These are phyloP conservation scores for Aquilaria malaccensis DNA, from an alignment of 345 rosid genomes.

Conservation along the genomic window DNA sequence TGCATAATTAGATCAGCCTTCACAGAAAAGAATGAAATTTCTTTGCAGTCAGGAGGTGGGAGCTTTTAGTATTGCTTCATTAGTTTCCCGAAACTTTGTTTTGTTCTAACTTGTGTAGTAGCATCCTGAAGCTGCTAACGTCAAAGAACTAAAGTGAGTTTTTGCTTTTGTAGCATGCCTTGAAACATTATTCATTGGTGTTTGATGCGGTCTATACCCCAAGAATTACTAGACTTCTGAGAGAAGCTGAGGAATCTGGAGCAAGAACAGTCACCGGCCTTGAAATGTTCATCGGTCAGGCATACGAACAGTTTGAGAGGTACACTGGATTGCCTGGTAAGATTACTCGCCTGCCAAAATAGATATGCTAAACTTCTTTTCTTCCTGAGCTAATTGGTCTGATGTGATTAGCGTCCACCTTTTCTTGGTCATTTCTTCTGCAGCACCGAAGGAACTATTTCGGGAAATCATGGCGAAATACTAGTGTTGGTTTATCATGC, in stretches of 20 bases:
- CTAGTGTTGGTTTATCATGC: background rate
- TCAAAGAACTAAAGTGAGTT: background rate
- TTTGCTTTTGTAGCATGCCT: slow-evolving; percentile 31
- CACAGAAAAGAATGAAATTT: too few relatives aligned
- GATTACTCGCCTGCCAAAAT: slow-evolving; percentile 1
- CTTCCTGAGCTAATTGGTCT: too few relatives aligned
- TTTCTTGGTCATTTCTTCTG: slow-evolving; percentile 5
- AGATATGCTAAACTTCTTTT: background rate
- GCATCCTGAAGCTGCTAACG: too few relatives aligned
- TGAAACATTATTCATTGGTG: slow-evolving; percentile 44
- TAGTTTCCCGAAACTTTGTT: background rate
- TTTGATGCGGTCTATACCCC: slow-evolving; percentile 61
- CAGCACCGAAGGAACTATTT: slow-evolving; percentile 47
- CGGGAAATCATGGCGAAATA: slow-evolving; percentile 41
- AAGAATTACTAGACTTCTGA: slow-evolving; percentile 46
- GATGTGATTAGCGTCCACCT: background rate
- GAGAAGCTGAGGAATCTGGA: slow-evolving; percentile 51
- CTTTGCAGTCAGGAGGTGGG: too few relatives aligned
- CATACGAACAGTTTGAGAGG: slow-evolving; percentile 49
- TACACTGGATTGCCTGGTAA: slow-evolving; percentile 62
- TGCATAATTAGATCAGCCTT: too few relatives aligned
- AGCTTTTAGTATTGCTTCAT: too few relatives aligned
- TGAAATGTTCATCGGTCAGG: slow-evolving; percentile 54
- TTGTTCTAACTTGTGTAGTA: background rate
- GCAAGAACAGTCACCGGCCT: slow-evolving; percentile 41